These are phyloP conservation scores for Blastobotrys persicus DNA, from an alignment of 1,139 yeast genomes.

Conservation along the genomic window DNA sequence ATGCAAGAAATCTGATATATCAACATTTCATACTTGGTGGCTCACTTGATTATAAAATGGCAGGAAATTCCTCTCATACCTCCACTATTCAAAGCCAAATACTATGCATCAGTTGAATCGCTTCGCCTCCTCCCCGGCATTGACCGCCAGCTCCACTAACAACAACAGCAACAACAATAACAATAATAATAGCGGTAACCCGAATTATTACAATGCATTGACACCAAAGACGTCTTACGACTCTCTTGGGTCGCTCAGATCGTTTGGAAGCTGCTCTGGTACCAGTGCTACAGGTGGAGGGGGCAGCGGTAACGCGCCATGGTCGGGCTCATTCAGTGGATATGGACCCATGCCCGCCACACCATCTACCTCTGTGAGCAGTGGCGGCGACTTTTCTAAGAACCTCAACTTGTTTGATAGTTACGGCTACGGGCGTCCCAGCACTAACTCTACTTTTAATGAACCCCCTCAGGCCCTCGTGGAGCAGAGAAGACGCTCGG, in stretches of 20 bases:
- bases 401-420: constrained; percentile 1
- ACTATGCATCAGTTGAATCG: constrained; percentile 15
- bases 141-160: constrained; percentile 7
- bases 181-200: constrained; percentile 1
- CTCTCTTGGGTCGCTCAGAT: constrained; percentile 23
- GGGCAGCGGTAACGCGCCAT: not conserved
- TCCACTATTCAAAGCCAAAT: not conserved
- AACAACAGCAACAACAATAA: constrained; percentile 7
- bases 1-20: not conserved
- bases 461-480: not conserved
- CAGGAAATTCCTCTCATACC: constrained; percentile 1
- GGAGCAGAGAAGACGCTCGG: constrained; percentile 3
- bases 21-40: not conserved
- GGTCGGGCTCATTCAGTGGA: not conserved
- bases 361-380: not conserved
- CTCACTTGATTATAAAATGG: not conserved
- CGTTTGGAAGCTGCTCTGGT: constrained; percentile 11
- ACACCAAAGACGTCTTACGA: constrained; percentile 25
- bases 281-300: constrained; percentile 5
- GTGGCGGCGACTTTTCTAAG: not conserved
- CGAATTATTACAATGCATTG: constrained; percentile 15
- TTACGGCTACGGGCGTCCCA: not conserved
- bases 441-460: not conserved
- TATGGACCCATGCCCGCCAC: not conserved
- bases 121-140: constrained; percentile 20